phyloP scores from a whole-genome alignment of 495 filamentous ascomycete species.

The Melanomma pulvis-pyrius region DNA sequence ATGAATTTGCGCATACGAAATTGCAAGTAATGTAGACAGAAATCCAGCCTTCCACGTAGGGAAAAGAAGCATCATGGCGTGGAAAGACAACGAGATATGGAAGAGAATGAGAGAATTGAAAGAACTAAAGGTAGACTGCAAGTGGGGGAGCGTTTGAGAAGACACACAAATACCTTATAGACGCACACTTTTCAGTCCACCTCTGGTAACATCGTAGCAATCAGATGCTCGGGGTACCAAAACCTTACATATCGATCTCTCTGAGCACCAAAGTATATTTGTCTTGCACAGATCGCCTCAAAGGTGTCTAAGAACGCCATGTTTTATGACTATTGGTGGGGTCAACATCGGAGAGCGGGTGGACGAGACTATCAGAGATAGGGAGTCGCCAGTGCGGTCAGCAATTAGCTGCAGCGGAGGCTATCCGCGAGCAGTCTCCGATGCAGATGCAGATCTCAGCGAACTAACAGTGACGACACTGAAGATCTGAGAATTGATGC shows the following conservation, averaged over 20 bases:
- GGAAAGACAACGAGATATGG: neutral
- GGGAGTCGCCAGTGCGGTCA: neutral
- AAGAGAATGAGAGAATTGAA: neutral
- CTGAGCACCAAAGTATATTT: neutral
- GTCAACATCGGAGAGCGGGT: neutral
- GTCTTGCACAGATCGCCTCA: neutral
- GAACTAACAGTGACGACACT: neutral
- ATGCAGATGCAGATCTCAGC: neutral
- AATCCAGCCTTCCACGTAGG: neutral
- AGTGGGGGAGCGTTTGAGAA: neutral
- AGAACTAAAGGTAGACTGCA: no score
- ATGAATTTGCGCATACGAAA: neutral
- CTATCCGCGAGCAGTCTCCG: neutral
- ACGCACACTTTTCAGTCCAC: neutral
- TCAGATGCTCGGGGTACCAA: neutral
- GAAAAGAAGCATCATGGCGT: neutral
- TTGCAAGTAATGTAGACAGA: neutral
- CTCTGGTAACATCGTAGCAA: neutral
- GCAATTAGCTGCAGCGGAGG: neutral
- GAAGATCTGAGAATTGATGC: neutral
- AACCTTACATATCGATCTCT: neutral
- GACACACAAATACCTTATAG: neutral
- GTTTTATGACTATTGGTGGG: neutral
- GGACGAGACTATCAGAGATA: neutral
- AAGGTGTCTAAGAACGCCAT: neutral